Evolutionary conservation across 371 early-diverging fungal genomes (phyloP).

Genomic region (Funneliformis caledonium): DNA sequence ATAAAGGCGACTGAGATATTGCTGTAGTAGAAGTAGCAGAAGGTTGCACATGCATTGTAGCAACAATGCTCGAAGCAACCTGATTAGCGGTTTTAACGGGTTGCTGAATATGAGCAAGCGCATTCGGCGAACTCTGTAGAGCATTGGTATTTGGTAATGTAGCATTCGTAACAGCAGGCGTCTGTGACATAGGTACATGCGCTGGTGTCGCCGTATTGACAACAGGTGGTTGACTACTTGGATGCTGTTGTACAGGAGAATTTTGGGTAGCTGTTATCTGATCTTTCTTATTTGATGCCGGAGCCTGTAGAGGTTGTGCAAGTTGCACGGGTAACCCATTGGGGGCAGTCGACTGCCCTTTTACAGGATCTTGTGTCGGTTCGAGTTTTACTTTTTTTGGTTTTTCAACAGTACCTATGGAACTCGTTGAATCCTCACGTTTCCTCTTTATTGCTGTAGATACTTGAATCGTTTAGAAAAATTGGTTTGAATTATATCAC

Average conservation of each 20-base stretch:
- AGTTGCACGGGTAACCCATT: not conserved
- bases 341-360: not conserved
- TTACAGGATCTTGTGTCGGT: not conserved
- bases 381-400: conserved; percentile 17
- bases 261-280: not conserved
- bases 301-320: not conserved
- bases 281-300: not conserved
- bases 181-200: not conserved
- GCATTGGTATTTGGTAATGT: not conserved
- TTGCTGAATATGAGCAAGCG: not conserved
- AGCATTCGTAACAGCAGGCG: not conserved
- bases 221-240: not conserved
- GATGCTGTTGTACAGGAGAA: not conserved
- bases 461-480: not conserved
- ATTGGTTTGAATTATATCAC: not conserved
- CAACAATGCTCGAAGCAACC: not conserved
- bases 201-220: not conserved
- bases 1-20: not conserved
- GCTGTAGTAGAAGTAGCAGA: not conserved
- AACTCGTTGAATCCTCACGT: conserved; percentile 8
- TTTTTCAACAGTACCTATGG: not conserved
- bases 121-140: not conserved
- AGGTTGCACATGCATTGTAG: not conserved
- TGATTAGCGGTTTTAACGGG: not conserved
- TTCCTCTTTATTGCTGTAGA: conserved; percentile 2